Base-by-base conservation (phyloP, 805 yeast species). In the Kuraishia hungarica region DNA sequence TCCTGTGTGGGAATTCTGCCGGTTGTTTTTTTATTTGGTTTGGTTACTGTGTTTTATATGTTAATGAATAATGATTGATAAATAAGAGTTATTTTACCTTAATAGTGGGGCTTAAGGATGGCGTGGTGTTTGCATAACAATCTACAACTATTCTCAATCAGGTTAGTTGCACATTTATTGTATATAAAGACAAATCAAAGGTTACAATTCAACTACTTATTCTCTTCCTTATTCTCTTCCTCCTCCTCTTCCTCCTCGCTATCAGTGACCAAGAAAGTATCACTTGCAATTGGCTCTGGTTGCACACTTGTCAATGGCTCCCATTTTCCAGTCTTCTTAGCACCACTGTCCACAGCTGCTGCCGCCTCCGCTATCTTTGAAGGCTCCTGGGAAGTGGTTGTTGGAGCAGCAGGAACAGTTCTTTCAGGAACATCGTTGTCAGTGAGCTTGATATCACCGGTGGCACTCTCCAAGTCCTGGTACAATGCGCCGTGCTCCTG, bases 231-330 rank as follows among this genome's bases (percentile, higher is more conserved):
- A 57, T 49, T 55, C 52, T 50, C 52, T 4, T 58, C 56, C 2
- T 59, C 64, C 7, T 62, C 70, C 4, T 65, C 72, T 22, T 70
- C 75, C 48, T 78, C 82, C 54, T 78, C 82, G 56, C 78, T 73
- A 54, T 78, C 82, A 48, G 77, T 81, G 51, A 80, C 77, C 52
- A 75, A 67, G 60, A 80, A 80, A 2, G 80, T 78, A 51, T 77
- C 82, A 60, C 75, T 76, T 46, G 67, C 61, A 52, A 67, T 66
- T 22, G 78, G 76, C 56, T 72, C 72, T 6, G 78, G 77, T 39
- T 67, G 67, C 13, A 69, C 71, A 19, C 69, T 60, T 22, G 71
- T 62, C 22, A 79, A 63, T 7, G 79, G 74, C 59, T 73, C 73
- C 80, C 82, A 77, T 60, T 74, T 74, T 53, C 58, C 55, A 2